These are phyloP conservation scores for Talaromyces sp. DNA, from an alignment of 2,329 filamentous ascomycete genomes.

Conservation along the genomic window DNA sequence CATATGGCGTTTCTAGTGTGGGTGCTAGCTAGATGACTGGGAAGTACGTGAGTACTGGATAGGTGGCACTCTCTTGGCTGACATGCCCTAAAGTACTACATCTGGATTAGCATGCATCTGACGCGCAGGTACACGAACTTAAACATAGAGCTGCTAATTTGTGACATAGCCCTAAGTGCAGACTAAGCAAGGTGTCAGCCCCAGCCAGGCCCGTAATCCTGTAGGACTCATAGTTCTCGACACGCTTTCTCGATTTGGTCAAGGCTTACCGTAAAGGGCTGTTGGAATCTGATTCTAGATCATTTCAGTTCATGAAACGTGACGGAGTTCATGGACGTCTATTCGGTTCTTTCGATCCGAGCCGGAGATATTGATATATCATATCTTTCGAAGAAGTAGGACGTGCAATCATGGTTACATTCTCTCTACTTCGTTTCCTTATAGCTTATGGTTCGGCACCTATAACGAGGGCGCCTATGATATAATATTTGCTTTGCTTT, in stretches of 20 bases:
- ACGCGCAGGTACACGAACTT: neutral
- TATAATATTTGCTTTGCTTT: neutral
- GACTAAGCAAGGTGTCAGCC: neutral
- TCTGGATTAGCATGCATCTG: neutral
- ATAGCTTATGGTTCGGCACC: neutral
- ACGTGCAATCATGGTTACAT: neutral
- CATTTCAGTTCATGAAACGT: neutral
- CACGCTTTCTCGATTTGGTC: neutral
- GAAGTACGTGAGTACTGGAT: too few relatives aligned
- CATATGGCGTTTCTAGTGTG: neutral
- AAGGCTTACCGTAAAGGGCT: neutral
- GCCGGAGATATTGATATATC: neutral
- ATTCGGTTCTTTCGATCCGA: neutral
- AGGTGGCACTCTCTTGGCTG: neutral
- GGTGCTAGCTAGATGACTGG: neutral
- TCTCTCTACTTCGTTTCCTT: neutral
- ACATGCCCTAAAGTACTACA: neutral
- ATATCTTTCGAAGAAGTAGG: neutral
- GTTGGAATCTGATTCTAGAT: neutral
- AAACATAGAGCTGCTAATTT: neutral
- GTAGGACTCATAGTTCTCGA: neutral
- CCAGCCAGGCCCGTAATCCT: neutral
- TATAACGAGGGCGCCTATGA: neutral
- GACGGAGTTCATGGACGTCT: neutral
- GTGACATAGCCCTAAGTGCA: neutral